A percentile compares a stretch with the other conserved stretches of the same genome.
These are phyloP conservation scores for Geosmithia putterillii DNA, from an alignment of 2,329 filamentous ascomycete genomes.

Conservation along the genomic window DNA sequence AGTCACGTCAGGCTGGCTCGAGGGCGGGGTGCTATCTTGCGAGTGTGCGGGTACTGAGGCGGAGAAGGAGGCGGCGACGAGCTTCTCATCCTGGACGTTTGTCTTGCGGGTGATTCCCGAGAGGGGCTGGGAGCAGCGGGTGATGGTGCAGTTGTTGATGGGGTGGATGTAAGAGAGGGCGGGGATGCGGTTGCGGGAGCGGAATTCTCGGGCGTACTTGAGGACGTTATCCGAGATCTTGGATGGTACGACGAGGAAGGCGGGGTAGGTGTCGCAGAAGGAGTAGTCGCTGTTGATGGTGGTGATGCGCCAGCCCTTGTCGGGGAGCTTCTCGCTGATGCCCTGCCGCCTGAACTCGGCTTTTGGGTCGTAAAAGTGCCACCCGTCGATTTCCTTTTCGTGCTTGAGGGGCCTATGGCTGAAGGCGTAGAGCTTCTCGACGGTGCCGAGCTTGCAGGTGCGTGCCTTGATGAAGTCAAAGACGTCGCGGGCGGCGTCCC, in stretches of 20 bases:
- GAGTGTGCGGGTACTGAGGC: conserved; percentile 18
- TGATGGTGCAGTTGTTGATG: conserved; percentile 93
- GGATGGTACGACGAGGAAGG: conserved; percentile 70
- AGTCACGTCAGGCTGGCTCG: conserved; percentile 38
- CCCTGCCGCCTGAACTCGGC: conserved; percentile 82
- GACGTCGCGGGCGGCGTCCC: conserved; percentile 64
- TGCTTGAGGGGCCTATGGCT: conserved; percentile 62
- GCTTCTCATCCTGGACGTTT: conserved; percentile 89
- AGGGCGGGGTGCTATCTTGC: conserved; percentile 18
- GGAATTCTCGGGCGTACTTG: conserved; percentile 83
- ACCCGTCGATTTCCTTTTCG: conserved; percentile 67
- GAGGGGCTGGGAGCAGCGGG: conserved; percentile 82
- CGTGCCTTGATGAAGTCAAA: conserved; percentile 76
- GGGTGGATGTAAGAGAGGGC: conserved; percentile 90
- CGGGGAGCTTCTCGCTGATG: conserved; percentile 65
- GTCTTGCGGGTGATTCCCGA: conserved; percentile 78
- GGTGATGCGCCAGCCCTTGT: conserved; percentile 80
- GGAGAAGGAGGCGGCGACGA: conserved; percentile 82
- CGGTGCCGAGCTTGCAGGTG: conserved; percentile 68
- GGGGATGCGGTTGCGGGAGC: conserved; percentile 80
- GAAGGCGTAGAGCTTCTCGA: conserved; percentile 90
- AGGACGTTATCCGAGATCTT: conserved; percentile 94
- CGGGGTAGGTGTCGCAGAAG: conserved; percentile 89
- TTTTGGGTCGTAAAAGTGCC: conserved; percentile 73
- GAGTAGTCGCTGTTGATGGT: conserved; percentile 80